Evolutionary conservation across 352 stramenopile species (phyloP), one percentile per base, ranked within the genome.

Genomic region (Pythium scleroteichum): DNA sequence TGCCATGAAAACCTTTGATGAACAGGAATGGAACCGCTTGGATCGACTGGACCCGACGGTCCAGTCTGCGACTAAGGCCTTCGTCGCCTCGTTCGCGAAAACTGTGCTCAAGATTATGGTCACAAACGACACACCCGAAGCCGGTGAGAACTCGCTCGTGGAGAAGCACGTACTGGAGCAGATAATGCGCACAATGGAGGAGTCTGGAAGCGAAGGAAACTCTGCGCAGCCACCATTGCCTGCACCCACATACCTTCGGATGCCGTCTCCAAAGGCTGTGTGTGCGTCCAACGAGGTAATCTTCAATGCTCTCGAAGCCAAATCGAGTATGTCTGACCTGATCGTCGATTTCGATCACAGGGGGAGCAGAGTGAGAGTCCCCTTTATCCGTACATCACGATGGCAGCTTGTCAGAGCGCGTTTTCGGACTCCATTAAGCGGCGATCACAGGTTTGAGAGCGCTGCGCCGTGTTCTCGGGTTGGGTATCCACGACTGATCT

Each of bases 381-480:
- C 4, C 22, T 73, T 60, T 65, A 69, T 26, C 66, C 66, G 27
- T 66, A 57, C 40, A 49, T 71, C 14, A 66, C 61, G 1, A 72
- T 75, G 55, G 60, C 60, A 5, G 62, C 62, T 10, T 56, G 44
- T 16, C 66, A 73, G 24, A 35, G 51, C 4, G 14, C 58, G 3
- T 78, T 88, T 42, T 58, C 76, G 5, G 50, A 62, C 12, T 76
- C 66, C 32, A 78, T 94, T 35, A 87, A 74, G 39, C 78, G 85
- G 9, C 73, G 82, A 62, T 94, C 85, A 12, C 85, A 94, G 78
- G 82, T 89, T 67, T 33, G 56, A 49, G 6, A n/a, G 40, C 45
- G 61, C 51, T 33, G n/a, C n/a, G n/a, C n/a, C n/a, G n/a, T n/a
- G n/a, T n/a, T n/a, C n/a, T n/a, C n/a, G n/a, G n/a, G n/a, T n/a